Conservation (phyloP, 202 grass and related monocot genomes). For the Cymbopogon flexuosus region DNA sequence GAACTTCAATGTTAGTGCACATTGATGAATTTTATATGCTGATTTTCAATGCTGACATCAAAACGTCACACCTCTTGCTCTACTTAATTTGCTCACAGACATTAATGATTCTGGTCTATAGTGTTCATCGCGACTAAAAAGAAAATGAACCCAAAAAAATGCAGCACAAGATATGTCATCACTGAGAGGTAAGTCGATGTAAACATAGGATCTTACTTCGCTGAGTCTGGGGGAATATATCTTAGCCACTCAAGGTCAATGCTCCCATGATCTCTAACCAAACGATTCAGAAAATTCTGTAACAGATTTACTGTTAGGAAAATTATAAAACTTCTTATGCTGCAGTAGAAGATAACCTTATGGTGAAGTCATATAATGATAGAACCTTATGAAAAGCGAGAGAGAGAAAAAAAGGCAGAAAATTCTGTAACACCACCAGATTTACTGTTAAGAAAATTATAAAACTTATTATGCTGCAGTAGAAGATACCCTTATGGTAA, state of each 20-base stretch:
- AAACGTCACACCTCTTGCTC: neutral
- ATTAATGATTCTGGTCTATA: constrained; percentile 11
- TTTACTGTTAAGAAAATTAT: constrained; percentile 20
- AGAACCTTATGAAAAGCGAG: neutral
- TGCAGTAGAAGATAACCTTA: neutral
- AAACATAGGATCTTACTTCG: constrained; percentile 57
- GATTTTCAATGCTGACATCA: constrained; percentile 14
- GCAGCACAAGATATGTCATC: constrained; percentile 7
- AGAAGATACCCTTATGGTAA: neutral
- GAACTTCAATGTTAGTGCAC: constrained; percentile 14
- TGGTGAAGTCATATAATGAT: neutral
- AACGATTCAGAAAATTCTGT: constrained; percentile 76
- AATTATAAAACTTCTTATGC: constrained; percentile 3
- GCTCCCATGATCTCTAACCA: constrained; percentile 82
- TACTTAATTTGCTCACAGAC: constrained; percentile 4
- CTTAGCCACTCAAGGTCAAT: constrained; percentile 97
- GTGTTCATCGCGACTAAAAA: neutral
- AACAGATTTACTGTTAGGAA: constrained; percentile 36
- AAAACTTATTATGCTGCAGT: constrained; percentile 21
- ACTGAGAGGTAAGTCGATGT: constrained; percentile 12
- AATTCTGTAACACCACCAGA: constrained; percentile 44
- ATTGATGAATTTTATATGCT: constrained; percentile 13
- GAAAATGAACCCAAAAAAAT: neutral
- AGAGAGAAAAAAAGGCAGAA: constrained; percentile 29
- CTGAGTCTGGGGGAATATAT: constrained; percentile 55